Percentiles rank a stretch among this genome's conserved stretches.
Evolutionary conservation across 2,329 filamentous ascomycete species (phyloP).

Genomic region (Sordariomycetes sp.): DNA sequence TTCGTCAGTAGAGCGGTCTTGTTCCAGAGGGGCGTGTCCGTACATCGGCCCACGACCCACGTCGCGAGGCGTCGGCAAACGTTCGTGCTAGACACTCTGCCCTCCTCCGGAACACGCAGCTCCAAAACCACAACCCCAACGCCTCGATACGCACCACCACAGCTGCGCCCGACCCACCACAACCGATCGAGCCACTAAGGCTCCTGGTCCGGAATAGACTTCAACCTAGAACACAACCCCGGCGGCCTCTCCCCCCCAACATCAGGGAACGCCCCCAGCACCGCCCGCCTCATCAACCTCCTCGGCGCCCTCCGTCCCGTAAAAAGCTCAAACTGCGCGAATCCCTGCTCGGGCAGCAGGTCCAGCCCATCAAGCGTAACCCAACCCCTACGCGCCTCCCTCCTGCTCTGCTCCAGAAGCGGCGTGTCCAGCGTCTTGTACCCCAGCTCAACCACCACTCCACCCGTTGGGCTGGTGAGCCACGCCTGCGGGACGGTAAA

Average conservation of each 20-base stretch:
- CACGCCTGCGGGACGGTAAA: constrained; percentile 58
- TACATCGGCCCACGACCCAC: too few species aligned
- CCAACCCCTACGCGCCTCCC: constrained; percentile 49
- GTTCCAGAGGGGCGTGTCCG: too few species aligned
- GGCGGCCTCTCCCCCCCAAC: constrained; percentile 25
- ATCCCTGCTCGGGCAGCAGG: constrained; percentile 64
- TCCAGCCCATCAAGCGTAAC: constrained; percentile 66
- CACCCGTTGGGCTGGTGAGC: constrained; percentile 60
- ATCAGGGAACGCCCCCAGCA: constrained; percentile 31
- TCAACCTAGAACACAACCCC: constrained; percentile 24
- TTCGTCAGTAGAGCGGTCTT: too few species aligned
- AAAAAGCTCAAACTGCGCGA: constrained; percentile 72
- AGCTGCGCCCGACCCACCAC: too few species aligned
- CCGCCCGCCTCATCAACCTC: constrained; percentile 55
- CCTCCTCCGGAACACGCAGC: too few species aligned
- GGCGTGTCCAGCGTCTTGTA: constrained; percentile 65
- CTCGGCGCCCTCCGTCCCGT: constrained; percentile 44
- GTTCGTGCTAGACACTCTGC: too few species aligned
- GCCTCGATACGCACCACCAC: too few species aligned
- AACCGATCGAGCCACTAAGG: constrained; percentile 12
- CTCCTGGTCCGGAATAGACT: constrained; percentile 25
- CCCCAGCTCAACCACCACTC: constrained; percentile 61
- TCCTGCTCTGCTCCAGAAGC: constrained; percentile 52
- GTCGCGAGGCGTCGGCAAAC: too few species aligned
- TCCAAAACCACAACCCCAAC: too few species aligned